Evolutionary conservation across 2,329 filamentous ascomycete genomes (phyloP), one percentile per base, ranked within the genome.

Genomic region (Cladosporium oxysporum): DNA sequence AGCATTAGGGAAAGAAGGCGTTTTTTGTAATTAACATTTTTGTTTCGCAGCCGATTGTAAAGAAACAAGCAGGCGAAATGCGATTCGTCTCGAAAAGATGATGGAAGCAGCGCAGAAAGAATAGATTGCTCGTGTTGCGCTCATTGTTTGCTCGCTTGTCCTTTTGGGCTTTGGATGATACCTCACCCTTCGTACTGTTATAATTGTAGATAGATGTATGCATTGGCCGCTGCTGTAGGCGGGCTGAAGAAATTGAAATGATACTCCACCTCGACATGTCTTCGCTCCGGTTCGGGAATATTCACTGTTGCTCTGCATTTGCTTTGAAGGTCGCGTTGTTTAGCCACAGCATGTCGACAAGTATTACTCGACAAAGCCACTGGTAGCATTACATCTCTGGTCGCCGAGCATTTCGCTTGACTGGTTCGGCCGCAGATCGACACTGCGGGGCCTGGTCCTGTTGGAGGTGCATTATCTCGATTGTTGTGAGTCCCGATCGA

Each of bases 71-170:
- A 7, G 52, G 31, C 52, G 52, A 55, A 55, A 31, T 21, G 52
- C 52, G 52, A 55, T 55, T 31, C 52, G 52, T 55, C 52, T 29
- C 10, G 49, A 29, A 55, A 33, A n/a, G 28, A n/a, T 11, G 26
- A 18, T 11, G 28, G n/a, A 31, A 29, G 52, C 52, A 53, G 31
- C 21, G 23, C 52, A 55, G n/a, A 53, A 53, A 53, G 29, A 33
- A 55, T 55, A 55, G 52, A 55, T 55, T 55, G 52, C 31, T 55
- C 52, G 33, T n/a, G 12, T 55, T 55, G 50, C 50, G 50, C 50
- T 29, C 26, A 16, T 53, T 53, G 16, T 6, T 55, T 55, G 28
- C 18, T 55, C 33, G 11, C 28, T 53, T 23, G 16, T 33, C 21
- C n/a, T 21, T 12, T 52, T 12, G 11, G 21, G 28, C 8, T 29